Conservation (phyloP, 1,284 basidiomycete genomes). For the Tetrapyrgos nigripes region DNA sequence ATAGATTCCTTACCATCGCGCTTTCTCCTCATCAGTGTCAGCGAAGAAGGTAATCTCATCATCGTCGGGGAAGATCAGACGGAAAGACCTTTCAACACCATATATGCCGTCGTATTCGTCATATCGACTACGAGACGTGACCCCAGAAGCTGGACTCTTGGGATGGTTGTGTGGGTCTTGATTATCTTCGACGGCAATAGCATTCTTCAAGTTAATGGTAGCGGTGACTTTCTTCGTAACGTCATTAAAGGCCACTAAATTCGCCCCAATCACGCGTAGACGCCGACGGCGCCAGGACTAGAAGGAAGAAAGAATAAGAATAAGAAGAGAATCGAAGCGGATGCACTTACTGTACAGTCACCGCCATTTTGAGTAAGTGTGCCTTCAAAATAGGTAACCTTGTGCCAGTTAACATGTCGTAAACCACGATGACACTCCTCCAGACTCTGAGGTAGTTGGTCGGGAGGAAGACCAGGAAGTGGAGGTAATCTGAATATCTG, state of each 20-base stretch:
- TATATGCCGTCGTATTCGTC: constrained; percentile 78
- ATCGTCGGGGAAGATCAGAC: constrained; percentile 80
- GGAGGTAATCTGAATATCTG: constrained; percentile 92
- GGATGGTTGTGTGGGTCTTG: constrained; percentile 56
- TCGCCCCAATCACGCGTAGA: constrained; percentile 87
- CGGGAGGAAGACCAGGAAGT: constrained; percentile 79
- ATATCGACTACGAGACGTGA: constrained; percentile 46
- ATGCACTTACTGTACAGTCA: constrained; percentile 81
- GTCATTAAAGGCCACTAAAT: constrained; percentile 91
- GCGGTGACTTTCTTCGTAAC: constrained; percentile 92
- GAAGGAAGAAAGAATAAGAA: not conserved
- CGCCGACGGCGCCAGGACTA: constrained; percentile 90
- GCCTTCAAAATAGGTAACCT: constrained; percentile 91
- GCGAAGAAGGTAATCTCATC: constrained; percentile 92
- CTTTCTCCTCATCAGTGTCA: constrained; percentile 90
- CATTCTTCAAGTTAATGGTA: constrained; percentile 91
- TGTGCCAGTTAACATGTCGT: constrained; percentile 90
- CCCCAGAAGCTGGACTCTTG: constrained; percentile 50
- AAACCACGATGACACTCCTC: constrained; percentile 93
- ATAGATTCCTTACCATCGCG: constrained; percentile 71
- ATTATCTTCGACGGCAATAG: constrained; percentile 79
- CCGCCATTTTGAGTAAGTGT: constrained; percentile 93
- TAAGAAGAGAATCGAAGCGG: constrained; percentile 16
- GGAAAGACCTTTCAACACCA: constrained; percentile 86
- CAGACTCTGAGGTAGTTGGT: constrained; percentile 87